Conservation (phyloP, 441 rosid genomes). For the Eruca vesicaria region DNA sequence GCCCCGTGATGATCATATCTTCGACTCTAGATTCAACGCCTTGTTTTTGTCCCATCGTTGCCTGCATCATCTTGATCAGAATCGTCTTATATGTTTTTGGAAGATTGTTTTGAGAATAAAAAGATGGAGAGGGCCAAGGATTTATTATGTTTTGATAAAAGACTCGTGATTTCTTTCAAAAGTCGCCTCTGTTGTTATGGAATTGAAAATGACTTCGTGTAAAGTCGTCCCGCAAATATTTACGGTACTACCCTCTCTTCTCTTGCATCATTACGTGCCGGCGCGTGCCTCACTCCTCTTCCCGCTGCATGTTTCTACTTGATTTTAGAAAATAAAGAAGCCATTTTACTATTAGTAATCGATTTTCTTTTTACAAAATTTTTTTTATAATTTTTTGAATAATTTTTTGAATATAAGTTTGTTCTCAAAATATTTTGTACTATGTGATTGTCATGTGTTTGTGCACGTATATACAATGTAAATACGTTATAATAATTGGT, state of each 20-base stretch:
- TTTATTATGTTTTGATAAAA: background rate
- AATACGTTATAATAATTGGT: no score
- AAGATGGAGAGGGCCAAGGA: background rate
- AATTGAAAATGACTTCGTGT: background rate
- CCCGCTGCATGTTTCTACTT: background rate
- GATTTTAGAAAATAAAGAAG: background rate
- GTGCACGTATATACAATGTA: no score
- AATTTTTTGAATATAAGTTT: no score
- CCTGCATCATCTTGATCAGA: background rate
- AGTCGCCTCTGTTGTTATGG: background rate
- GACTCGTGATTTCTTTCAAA: background rate
- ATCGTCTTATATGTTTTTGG: no score
- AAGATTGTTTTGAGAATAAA: background rate
- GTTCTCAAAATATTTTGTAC: no score
- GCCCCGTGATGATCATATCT: background rate
- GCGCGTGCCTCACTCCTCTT: background rate
- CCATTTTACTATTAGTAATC: background rate
- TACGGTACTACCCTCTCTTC: conserved; percentile 1
- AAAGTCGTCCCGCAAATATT: background rate
- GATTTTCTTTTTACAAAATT: background rate
- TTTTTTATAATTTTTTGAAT: no score
- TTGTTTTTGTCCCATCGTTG: background rate
- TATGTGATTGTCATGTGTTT: no score
- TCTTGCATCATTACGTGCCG: background rate
- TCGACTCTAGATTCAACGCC: conserved; percentile 1